These are phyloP conservation scores for Euphorbia celastroides DNA, from an alignment of 441 rosid species.

Conservation along the genomic window DNA sequence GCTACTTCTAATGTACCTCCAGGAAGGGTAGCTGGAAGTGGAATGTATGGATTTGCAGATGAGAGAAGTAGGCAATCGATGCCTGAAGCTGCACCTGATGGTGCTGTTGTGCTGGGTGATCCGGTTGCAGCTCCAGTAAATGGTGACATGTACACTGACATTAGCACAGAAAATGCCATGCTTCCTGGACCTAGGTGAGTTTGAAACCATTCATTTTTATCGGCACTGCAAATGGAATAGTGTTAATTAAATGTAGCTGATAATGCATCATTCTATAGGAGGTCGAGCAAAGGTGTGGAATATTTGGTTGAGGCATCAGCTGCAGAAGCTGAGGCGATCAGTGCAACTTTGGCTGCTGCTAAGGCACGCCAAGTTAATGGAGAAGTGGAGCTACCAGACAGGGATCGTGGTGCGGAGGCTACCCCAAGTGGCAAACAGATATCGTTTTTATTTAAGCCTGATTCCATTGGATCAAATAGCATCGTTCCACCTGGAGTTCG, in stretches of 20 bases:
- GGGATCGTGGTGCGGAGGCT: constrained; percentile 91
- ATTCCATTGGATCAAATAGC: constrained; percentile 53
- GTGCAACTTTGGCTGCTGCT: constrained; percentile 94
- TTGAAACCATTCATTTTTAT: constrained; percentile 5
- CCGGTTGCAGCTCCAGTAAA: constrained; percentile 94
- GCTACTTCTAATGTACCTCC: constrained; percentile 61
- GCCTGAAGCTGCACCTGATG: constrained; percentile 66
- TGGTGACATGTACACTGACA: constrained; percentile 90
- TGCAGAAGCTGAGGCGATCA: constrained; percentile 97
- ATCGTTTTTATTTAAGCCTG: constrained; percentile 64
- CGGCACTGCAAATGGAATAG: constrained; percentile 1
- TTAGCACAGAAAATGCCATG: constrained; percentile 91
- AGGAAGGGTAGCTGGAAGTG: constrained; percentile 47
- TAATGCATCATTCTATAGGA: constrained; percentile 42
- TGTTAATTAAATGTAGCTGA: constrained; percentile 14
- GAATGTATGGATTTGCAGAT: constrained; percentile 68
- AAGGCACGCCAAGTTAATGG: constrained; percentile 95
- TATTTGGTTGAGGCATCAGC: constrained; percentile 98
- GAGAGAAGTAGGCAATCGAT: constrained; percentile 64
- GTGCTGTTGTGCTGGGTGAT: constrained; percentile 81
- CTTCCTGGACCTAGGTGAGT: constrained; percentile 69
- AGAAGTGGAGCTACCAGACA: constrained; percentile 80
- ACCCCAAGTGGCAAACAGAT: constrained; percentile 87
- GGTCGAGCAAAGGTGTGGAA: constrained; percentile 86
- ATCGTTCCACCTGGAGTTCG: constrained; percentile 78